These are phyloP conservation scores for Geotrichum klebahnii DNA, from an alignment of 1,139 yeast species.

Conservation along the genomic window DNA sequence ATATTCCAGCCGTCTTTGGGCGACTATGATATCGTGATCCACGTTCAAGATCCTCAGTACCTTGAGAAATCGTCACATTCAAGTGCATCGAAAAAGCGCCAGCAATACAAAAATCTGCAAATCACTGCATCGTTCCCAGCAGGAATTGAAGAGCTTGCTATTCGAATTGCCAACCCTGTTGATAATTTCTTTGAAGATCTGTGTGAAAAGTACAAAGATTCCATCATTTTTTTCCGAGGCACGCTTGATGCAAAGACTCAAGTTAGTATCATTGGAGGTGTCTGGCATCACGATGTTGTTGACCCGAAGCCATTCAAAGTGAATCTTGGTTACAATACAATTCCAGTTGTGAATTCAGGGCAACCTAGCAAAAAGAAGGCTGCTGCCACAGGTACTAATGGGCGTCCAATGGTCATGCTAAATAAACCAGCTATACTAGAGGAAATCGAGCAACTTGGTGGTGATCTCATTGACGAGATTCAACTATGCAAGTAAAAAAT, in stretches of 20 bases:
- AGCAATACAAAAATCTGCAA: conserved; percentile 60
- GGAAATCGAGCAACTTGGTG: conserved; percentile 74
- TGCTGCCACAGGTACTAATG: conserved; percentile 25
- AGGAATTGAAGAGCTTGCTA: conserved; percentile 26
- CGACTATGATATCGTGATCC: conserved; percentile 78
- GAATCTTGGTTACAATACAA: conserved; percentile 68
- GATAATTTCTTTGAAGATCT: conserved; percentile 35
- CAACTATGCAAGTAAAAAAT: conserved; percentile 2
- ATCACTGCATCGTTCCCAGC: conserved; percentile 26
- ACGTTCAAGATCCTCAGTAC: conserved; percentile 34
- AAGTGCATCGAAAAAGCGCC: conserved; percentile 60
- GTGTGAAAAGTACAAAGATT: conserved; percentile 43
- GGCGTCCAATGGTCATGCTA: conserved; percentile 45
- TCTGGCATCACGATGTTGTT: conserved; percentile 64
- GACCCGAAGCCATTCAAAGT: conserved; percentile 64
- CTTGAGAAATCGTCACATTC: conserved; percentile 34
- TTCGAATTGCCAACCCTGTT: conserved; percentile 19
- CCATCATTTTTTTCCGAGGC: conserved; percentile 51
- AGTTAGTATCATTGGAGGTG: conserved; percentile 64
- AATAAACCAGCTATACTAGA: conserved; percentile 71
- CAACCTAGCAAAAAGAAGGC: conserved; percentile 9
- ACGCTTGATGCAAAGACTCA: conserved; percentile 24
- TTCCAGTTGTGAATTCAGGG: conserved; percentile 49
- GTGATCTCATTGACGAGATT: conserved; percentile 45
- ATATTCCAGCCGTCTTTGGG: conserved; percentile 74